Base-by-base conservation (phyloP, 1,284 basidiomycete genomes). In the Uromyces viciae-fabae region DNA sequence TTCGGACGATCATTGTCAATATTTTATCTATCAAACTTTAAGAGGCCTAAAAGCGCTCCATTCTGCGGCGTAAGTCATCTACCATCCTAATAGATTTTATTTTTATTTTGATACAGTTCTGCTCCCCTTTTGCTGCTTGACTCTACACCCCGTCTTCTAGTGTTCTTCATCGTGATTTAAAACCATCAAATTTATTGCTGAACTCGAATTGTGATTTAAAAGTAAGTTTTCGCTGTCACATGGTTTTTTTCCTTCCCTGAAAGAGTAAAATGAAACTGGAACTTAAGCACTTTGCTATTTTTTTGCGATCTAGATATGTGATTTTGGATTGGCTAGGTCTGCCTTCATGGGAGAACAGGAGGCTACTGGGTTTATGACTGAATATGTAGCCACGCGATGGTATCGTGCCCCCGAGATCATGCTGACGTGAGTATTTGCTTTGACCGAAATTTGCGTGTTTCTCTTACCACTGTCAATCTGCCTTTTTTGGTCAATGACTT, bases 391-490 rank as follows among this genome's bases (percentile, higher is more conserved):
- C 38, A 77, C 95, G 52, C 89, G 95, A 85, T 98, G 95, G 95
- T 98, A 98, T 86, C 89, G 95, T 81, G 95, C 95, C 0, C 95
- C 95, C 0, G 95, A 98, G 86, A 94, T 98, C 83, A 96, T 98
- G 94, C 88, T 98, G 58, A 82, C 83, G 83, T 83, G 49, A 72
- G 83, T 76, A 17, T 38, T 38, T 49, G 17, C 33, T 40, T 69
- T 69, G 3, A 25, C n/a, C 28, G 19, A 14, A 31, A 17, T 28
- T 36, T 43, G 25, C 31, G 19, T 9, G n/a, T 14, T 14, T 28
- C 11, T 25, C 14, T 25, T 58, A 28, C 25, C 56, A 8, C 56
- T 58, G 14, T 28, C 25, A 14, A 33, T 52, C 43, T 22, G 17
- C 22, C 31, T 28, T 22, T 31, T 1, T 81, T 17, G 22, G 25